A percentile compares a stretch with the other conserved stretches of the same genome.
phyloP scores from a whole-genome alignment of 2,329 filamentous ascomycete genomes.

The Trichoderma sp. region DNA sequence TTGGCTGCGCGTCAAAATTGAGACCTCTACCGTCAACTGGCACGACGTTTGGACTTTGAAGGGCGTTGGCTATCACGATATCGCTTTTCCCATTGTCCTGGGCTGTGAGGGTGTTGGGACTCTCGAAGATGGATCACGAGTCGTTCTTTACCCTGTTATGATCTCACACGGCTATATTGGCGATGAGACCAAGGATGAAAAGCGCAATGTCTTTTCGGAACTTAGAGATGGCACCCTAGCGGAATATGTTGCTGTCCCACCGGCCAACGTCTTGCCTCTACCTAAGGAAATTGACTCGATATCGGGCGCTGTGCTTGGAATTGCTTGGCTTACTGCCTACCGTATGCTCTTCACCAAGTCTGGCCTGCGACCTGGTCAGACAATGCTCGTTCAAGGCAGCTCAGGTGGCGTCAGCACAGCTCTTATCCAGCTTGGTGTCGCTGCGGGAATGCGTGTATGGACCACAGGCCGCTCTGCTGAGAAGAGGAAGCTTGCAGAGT shows the following conservation, averaged over 20 bases:
- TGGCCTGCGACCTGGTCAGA: constrained; percentile 5
- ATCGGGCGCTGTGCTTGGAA: neutral
- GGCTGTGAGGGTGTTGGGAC: constrained; percentile 12
- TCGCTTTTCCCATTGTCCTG: neutral
- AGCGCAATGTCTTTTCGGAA: constrained; percentile 1
- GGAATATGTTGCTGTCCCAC: constrained; percentile 3
- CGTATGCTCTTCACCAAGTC: constrained; percentile 12
- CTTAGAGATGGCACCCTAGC: constrained; percentile 7
- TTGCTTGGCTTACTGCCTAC: constrained; percentile 15
- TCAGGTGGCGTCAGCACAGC: constrained; percentile 11
- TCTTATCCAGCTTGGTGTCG: constrained; percentile 10
- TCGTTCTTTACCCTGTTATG: constrained; percentile 11
- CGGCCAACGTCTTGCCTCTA: neutral
- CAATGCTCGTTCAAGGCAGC: constrained; percentile 15
- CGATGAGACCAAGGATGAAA: constrained; percentile 1
- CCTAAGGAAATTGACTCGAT: neutral
- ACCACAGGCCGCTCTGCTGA: neutral
- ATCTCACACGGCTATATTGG: neutral
- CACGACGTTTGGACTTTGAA: constrained; percentile 7
- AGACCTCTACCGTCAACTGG: neutral
- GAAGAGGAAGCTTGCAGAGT: constrained; percentile 7
- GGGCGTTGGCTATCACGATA: neutral
- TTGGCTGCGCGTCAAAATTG: constrained; percentile 1
- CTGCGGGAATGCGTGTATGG: constrained; percentile 11
- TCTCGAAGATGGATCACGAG: constrained; percentile 4